phyloP scores from a whole-genome alignment of 176 grass and related monocot species.

The Urochloa ruziziensis region DNA sequence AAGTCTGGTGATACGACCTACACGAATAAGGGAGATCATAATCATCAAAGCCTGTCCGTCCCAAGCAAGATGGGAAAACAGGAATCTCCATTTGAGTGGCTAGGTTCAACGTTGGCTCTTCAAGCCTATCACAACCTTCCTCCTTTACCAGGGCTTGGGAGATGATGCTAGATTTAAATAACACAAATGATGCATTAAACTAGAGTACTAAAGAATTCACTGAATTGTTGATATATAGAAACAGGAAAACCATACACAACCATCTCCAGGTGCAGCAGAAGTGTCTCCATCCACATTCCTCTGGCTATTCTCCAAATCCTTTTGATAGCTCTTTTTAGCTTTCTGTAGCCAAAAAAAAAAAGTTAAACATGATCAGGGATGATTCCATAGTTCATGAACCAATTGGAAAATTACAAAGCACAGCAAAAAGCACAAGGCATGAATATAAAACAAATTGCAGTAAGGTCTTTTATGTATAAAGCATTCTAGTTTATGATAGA shows the following conservation, averaged over 20 bases:
- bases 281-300: slow-evolving; percentile 44
- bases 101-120: no score
- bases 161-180: neutral
- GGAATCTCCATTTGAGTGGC: no score
- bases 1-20: neutral
- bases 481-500: neutral
- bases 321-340: slow-evolving; percentile 89
- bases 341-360: slow-evolving; percentile 48
- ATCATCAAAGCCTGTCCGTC: no score
- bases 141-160: no score
- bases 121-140: no score
- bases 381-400: neutral
- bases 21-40: neutral
- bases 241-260: slow-evolving; percentile 48
- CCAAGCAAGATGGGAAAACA: no score
- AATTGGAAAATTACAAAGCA: slow-evolving; percentile 1
- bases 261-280: slow-evolving; percentile 62
- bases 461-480: neutral
- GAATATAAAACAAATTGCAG: neutral
- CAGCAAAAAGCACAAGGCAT: neutral
- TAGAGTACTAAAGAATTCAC: neutral
- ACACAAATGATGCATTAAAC: neutral
- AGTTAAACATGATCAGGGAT: slow-evolving; percentile 2
- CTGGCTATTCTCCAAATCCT: slow-evolving; percentile 69
- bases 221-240: slow-evolving; percentile 2